A percentile compares a stretch with the other conserved stretches of the same genome.
phyloP scores from a whole-genome alignment of 805 yeast species.

The Hagleromyces aurorensis region DNA sequence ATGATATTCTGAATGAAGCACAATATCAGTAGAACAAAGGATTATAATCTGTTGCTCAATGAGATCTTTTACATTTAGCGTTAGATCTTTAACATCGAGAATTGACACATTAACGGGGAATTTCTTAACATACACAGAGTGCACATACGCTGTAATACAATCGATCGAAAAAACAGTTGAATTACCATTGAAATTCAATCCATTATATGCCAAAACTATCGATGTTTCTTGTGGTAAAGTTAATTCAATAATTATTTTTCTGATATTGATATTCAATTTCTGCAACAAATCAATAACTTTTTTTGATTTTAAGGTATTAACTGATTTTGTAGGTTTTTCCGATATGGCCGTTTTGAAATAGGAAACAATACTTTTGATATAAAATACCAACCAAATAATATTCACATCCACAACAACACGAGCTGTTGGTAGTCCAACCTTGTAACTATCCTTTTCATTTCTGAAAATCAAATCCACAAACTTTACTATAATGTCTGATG shows the following conservation, averaged over 20 bases:
- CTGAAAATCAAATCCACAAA: conserved; percentile 11
- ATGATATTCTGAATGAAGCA: conserved; percentile 30
- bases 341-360: neutral
- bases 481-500: conserved; percentile 13
- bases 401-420: conserved; percentile 25
- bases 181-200: conserved; percentile 5
- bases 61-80: conserved; percentile 7
- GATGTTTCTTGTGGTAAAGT: conserved; percentile 23
- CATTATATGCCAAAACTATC: conserved; percentile 13
- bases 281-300: neutral
- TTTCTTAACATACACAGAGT: conserved; percentile 25
- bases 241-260: conserved; percentile 20
- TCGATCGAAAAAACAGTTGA: conserved; percentile 5
- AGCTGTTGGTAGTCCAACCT: conserved; percentile 16
- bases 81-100: conserved; percentile 12
- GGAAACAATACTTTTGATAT: conserved; percentile 11
- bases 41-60: conserved; percentile 3
- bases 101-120: conserved; percentile 18
- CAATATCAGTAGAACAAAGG: conserved; percentile 15
- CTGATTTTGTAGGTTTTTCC: neutral
- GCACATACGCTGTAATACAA: conserved; percentile 14
- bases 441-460: neutral
- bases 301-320: neutral
- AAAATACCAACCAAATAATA: conserved; percentile 24
- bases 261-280: conserved; percentile 8